Conservation (phyloP, 345 rosid species). For the Acer negundo region DNA sequence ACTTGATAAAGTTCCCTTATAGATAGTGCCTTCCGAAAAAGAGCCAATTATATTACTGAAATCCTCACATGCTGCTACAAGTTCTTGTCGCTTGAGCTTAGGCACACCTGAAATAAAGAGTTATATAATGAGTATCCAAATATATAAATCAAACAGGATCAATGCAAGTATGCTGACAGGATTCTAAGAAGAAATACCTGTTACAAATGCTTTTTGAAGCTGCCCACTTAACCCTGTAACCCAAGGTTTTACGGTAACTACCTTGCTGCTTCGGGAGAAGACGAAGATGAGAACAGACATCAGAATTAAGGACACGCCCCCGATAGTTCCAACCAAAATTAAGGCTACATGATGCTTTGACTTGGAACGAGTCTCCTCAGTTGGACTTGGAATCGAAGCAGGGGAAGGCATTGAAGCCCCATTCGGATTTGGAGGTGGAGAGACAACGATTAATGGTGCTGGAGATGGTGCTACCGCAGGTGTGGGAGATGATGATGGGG, state of each 20-base stretch:
- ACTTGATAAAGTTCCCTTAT: conserved; percentile 90
- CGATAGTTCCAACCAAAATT: conserved; percentile 40
- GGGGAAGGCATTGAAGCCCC: conserved; percentile 28
- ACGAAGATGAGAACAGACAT: conserved; percentile 38
- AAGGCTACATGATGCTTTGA: conserved; percentile 32
- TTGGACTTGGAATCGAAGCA: conserved; percentile 34
- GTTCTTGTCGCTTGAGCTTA: conserved; percentile 76
- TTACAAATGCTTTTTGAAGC: conserved; percentile 75
- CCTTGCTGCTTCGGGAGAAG: conserved; percentile 57
- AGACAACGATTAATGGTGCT: conserved; percentile 10
- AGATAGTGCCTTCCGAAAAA: conserved; percentile 64
- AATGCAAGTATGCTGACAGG: not conserved
- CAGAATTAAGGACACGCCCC: conserved; percentile 44
- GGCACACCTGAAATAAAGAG: conserved; percentile 67
- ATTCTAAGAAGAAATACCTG: conserved; percentile 47
- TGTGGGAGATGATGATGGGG: conserved; percentile 34
- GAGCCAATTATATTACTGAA: conserved; percentile 90
- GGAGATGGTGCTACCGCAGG: conserved; percentile 32
- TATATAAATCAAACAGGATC: not conserved
- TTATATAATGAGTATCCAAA: conserved; percentile 7
- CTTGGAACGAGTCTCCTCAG: conserved; percentile 19
- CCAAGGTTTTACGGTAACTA: conserved; percentile 85
- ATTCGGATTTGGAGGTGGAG: conserved; percentile 27
- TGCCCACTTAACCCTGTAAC: conserved; percentile 87
- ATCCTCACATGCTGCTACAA: conserved; percentile 93